Base-by-base conservation (phyloP, 164 flowering plant genomes). In the Vitis labrusca region DNA sequence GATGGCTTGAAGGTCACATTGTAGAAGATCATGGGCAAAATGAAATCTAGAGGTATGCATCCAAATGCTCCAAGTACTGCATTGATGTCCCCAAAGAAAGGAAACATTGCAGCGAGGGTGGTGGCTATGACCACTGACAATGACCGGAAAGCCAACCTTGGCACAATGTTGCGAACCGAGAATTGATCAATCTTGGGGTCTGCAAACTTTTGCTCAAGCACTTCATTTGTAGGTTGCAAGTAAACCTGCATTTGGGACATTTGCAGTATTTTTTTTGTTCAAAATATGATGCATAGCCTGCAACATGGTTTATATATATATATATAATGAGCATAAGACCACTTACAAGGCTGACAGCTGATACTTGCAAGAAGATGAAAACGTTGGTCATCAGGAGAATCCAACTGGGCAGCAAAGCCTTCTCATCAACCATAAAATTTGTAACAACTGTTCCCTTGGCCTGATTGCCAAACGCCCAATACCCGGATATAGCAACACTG, bases 151-250 rank as follows among this genome's bases (percentile, higher is more conserved):
- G 80, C 51, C 17, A 83, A 10, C 63, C 88, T 66, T 8, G 88
- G 88, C 19, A 83, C 72, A 0, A 81, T 69, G 19, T 85, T 86
- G 8, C 86, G 61, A 0, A 32, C 3, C 1, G 86, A 78, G 63
- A 85, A 86, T 61, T 85, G 82, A 3, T 64, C 69, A 49, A 60
- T 77, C 50, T 72, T 81, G 3, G 90, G 80, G 57, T 85, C 79
- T 6, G 83, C 71, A 48, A 83, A 81, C 9, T 53, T 47, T 5
- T 68, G 27, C 56, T 86, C 88, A 2, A 86, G 69, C 5, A 81
- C 71, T 67, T 85, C 88, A 13, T 83, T 86, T 55, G 85, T 83
- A 10, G 85, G 90, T 69, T 86, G 90, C 77, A 86, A 70, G 77
- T 85, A 86, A 9, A 81, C 72, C 88, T 84, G 75, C 71, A 74